Evolutionary conservation across 257 asterid species (phyloP).

Genomic region (Ajuga chamaepitys): DNA sequence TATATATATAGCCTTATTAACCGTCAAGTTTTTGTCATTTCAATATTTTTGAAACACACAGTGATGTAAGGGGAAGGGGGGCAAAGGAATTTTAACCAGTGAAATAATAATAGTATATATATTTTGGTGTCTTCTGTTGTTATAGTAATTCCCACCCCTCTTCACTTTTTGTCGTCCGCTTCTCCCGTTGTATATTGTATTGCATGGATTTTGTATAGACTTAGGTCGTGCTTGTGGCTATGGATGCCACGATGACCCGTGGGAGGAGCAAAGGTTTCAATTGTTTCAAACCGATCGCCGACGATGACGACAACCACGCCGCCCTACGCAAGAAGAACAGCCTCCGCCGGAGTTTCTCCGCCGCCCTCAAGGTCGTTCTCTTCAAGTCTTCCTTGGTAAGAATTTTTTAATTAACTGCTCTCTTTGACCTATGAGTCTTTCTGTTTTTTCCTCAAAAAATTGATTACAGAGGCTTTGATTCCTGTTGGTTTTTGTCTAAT

Average conservation of each 20-base stretch:
- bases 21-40: not conserved
- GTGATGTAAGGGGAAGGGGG: not conserved
- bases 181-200: not conserved
- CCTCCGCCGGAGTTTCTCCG: slow-evolving; percentile 22
- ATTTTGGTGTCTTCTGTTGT: not conserved
- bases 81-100: not conserved
- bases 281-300: slow-evolving; percentile 20
- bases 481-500: too few species aligned
- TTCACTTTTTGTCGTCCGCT: not conserved
- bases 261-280: slow-evolving; percentile 31
- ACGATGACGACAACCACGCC: slow-evolving; percentile 6
- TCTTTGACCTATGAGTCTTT: too few species aligned
- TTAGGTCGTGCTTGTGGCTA: not conserved
- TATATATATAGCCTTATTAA: not conserved
- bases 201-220: slow-evolving; percentile 15
- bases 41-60: not conserved
- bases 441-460: not conserved
- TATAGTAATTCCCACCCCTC: not conserved
- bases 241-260: slow-evolving; percentile 22
- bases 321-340: slow-evolving; percentile 14
- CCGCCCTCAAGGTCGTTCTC: slow-evolving; percentile 30
- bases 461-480: not conserved
- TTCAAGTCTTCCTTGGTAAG: slow-evolving; percentile 32
- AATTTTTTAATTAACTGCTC: not conserved
- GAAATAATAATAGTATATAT: not conserved